A percentile compares a stretch with the other conserved stretches of the same genome.
Evolutionary conservation across 2,329 filamentous ascomycete species (phyloP).

Genomic region (Fusarium armeniacum): DNA sequence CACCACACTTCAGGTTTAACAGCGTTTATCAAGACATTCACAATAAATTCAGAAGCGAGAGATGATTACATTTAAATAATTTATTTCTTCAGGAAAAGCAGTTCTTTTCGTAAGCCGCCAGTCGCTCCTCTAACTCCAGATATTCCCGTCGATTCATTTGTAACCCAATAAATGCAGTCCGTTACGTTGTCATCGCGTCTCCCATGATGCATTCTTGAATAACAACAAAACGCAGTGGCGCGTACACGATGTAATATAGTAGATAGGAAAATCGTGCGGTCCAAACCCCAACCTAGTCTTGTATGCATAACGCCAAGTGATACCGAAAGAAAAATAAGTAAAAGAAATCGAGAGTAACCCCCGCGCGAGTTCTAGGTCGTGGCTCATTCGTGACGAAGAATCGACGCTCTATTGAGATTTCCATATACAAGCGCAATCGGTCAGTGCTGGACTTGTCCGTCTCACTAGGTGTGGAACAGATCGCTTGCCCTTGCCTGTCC

Average conservation of each 20-base stretch:
- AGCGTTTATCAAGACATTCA: not conserved
- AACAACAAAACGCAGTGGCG: conserved; percentile 30
- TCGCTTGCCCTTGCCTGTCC: conserved; percentile 19
- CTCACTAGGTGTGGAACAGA: conserved; percentile 34
- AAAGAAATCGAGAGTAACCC: not conserved
- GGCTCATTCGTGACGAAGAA: not conserved
- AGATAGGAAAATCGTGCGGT: conserved; percentile 17
- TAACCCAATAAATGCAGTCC: conserved; percentile 32
- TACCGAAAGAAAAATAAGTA: conserved; percentile 17
- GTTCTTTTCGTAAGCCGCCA: conserved; percentile 36
- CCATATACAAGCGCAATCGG: conserved; percentile 68
- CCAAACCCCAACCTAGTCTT: conserved; percentile 26
- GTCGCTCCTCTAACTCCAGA: conserved; percentile 43
- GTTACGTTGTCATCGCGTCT: conserved; percentile 25
- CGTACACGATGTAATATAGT: conserved; percentile 24
- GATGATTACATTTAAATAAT: conserved; percentile 8
- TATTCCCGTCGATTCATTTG: conserved; percentile 26
- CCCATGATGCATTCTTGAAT: conserved; percentile 37
- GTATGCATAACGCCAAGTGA: conserved; percentile 33
- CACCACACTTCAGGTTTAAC: not conserved
- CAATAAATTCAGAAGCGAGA: not conserved
- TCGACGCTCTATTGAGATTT: conserved; percentile 57
- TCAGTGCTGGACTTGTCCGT: conserved; percentile 56
- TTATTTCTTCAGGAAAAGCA: conserved; percentile 25
- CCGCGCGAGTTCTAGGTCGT: not conserved